Evolutionary conservation across 768 basidiomycete genomes (phyloP).

Genomic region (Rhodotorula graminis): DNA sequence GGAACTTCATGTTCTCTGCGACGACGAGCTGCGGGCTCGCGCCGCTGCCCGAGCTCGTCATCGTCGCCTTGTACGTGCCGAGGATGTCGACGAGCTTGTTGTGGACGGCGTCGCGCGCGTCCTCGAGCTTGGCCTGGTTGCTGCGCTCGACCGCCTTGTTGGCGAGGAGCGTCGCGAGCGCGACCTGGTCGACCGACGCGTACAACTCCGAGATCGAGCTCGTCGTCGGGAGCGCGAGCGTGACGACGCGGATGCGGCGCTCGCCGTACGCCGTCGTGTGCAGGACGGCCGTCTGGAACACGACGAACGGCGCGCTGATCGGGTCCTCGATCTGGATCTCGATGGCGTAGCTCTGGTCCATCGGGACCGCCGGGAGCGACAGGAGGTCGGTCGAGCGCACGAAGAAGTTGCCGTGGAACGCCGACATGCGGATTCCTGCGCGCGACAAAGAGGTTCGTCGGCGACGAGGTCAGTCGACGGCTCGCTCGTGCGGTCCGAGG

Average conservation of each 20-base stretch:
- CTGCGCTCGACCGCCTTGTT: conserved; percentile 91
- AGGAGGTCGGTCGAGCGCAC: conserved; percentile 93
- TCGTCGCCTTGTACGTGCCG: conserved; percentile 85
- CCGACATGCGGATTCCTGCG: conserved; percentile 82
- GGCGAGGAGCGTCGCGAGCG: conserved; percentile 73
- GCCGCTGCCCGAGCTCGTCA: conserved; percentile 88
- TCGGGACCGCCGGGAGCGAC: conserved; percentile 92
- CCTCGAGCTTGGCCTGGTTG: conserved; percentile 78
- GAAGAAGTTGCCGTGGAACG: conserved; percentile 99
- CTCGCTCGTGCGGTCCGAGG: too few relatives aligned
- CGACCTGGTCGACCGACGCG: conserved; percentile 82
- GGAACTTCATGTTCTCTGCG: conserved; percentile 87
- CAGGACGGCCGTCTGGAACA: conserved; percentile 87
- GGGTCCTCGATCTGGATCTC: conserved; percentile 95
- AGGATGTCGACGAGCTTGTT: conserved; percentile 81
- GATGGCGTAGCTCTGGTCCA: conserved; percentile 91
- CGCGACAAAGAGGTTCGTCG: background rate
- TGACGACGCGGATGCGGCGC: conserved; percentile 84
- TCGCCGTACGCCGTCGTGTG: conserved; percentile 92
- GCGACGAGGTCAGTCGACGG: background rate
- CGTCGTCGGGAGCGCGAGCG: conserved; percentile 79
- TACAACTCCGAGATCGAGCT: conserved; percentile 82
- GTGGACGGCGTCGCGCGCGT: conserved; percentile 75
- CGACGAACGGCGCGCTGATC: conserved; percentile 81
- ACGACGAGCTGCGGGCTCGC: conserved; percentile 90